Percentiles rank a stretch among this genome's conserved stretches.
Evolutionary conservation across 352 stramenopile genomes (phyloP).

Genomic region (Phytophthora megakarya): DNA sequence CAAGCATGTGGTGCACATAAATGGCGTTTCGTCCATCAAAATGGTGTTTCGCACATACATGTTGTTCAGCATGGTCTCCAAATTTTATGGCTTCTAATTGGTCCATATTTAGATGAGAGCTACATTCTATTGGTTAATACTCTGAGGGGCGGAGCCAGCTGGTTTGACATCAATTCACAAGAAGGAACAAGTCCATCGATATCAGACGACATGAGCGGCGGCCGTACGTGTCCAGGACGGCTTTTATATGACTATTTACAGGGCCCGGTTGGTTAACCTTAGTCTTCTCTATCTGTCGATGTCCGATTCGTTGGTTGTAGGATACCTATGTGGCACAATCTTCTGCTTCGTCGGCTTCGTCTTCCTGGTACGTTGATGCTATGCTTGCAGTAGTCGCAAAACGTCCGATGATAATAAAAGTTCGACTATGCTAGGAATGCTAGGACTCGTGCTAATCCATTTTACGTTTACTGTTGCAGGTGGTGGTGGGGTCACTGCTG

Average conservation of each 20-base stretch:
- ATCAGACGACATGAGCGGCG: slow-evolving; percentile 27
- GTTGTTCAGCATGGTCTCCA: slow-evolving; percentile 10
- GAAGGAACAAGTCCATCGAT: slow-evolving; percentile 5
- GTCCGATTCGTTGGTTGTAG: slow-evolving; percentile 25
- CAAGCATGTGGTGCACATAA: not conserved
- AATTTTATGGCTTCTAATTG: no score
- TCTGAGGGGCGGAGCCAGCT: slow-evolving; percentile 19
- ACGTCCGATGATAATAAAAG: not conserved
- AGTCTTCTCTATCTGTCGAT: slow-evolving; percentile 6
- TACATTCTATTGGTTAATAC: slow-evolving; percentile 28
- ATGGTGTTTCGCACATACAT: slow-evolving; percentile 6
- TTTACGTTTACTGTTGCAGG: slow-evolving; percentile 32
- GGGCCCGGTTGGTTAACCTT: not conserved
- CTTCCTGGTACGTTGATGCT: slow-evolving; percentile 59
- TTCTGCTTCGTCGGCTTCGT: slow-evolving; percentile 80
- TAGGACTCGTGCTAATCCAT: not conserved
- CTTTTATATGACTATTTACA: not conserved
- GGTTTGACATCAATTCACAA: slow-evolving; percentile 17
- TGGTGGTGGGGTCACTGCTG: slow-evolving; percentile 69
- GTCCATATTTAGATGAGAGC: no score
- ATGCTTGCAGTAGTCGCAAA: slow-evolving; percentile 12
- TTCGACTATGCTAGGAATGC: no score
- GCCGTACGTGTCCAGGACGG: slow-evolving; percentile 18
- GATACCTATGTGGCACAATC: slow-evolving; percentile 77
- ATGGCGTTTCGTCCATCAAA: not conserved